These are phyloP conservation scores for Juglanconis oblonga DNA, from an alignment of 2,329 filamentous ascomycete genomes.

Conservation along the genomic window DNA sequence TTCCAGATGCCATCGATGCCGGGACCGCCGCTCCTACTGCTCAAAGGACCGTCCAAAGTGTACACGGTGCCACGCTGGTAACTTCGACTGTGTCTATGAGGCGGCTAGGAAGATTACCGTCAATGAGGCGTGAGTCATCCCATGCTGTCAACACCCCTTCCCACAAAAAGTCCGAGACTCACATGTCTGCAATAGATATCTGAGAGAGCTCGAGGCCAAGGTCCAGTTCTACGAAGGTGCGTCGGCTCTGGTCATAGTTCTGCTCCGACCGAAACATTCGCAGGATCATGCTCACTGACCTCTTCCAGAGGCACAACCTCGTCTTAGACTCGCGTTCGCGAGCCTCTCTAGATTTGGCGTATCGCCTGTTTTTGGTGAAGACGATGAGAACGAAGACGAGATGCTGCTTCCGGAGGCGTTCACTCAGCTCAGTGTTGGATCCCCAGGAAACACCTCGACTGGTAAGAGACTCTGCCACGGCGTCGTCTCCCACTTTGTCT, in stretches of 20 bases:
- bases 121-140: conserved; percentile 29
- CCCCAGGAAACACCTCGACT: conserved; percentile 17
- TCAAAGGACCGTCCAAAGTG: conserved; percentile 36
- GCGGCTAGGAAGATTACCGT: conserved; percentile 33
- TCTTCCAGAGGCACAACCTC: conserved; percentile 2
- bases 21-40: conserved; percentile 33
- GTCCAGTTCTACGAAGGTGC: conserved; percentile 29
- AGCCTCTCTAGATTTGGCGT: neutral
- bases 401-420: conserved; percentile 33
- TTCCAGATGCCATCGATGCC: conserved; percentile 32
- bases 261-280: neutral
- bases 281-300: neutral
- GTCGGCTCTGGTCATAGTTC: neutral
- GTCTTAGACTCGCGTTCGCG: neutral
- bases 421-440: conserved; percentile 32
- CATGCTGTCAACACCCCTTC: neutral
- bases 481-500: neutral
- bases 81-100: conserved; percentile 32
- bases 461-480: neutral
- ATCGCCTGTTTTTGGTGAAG: neutral
- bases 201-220: conserved; percentile 32
- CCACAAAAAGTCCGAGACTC: neutral
- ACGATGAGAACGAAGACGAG: conserved; percentile 28
- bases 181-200: conserved; percentile 23
- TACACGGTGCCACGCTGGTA: conserved; percentile 30